phyloP scores from a whole-genome alignment of 441 rosid species.

The Breynia disticha region DNA sequence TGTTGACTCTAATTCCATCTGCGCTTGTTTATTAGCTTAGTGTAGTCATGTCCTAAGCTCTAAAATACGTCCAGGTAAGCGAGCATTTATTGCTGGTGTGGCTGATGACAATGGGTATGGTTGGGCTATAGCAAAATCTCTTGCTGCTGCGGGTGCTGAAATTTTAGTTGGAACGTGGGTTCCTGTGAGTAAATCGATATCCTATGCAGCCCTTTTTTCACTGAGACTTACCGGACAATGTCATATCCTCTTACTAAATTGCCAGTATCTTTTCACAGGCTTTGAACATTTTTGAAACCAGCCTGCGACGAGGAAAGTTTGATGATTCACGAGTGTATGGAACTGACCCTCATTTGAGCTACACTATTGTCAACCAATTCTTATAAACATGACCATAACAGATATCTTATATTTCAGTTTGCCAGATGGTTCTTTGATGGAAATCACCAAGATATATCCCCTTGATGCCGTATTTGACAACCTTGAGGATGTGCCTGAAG shows the following conservation, averaged over 20 bases:
- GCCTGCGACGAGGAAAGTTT: slow-evolving; percentile 72
- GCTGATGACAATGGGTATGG: slow-evolving; percentile 99
- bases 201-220: background rate
- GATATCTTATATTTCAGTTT: slow-evolving; percentile 35
- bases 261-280: slow-evolving; percentile 40
- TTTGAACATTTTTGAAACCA: slow-evolving; percentile 66
- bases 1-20: background rate
- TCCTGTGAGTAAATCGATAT: slow-evolving; percentile 50
- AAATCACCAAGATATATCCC: slow-evolving; percentile 75
- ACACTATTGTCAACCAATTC: background rate
- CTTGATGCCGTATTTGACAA: slow-evolving; percentile 84
- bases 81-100: slow-evolving; percentile 92
- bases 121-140: slow-evolving; percentile 98
- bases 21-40: background rate
- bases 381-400: background rate
- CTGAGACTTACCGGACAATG: background rate
- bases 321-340: slow-evolving; percentile 71
- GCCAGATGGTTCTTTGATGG: slow-evolving; percentile 87
- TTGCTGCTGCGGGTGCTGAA: slow-evolving; percentile 98
- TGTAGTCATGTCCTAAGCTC: background rate
- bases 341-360: slow-evolving; percentile 1
- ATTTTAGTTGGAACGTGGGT: slow-evolving; percentile 97
- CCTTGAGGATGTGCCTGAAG: slow-evolving; percentile 82
- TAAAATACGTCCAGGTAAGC: slow-evolving; percentile 44
- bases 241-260: background rate